These are phyloP conservation scores for Rhododendron simsii DNA, from an alignment of 148 eudicot species.

Conservation along the genomic window DNA sequence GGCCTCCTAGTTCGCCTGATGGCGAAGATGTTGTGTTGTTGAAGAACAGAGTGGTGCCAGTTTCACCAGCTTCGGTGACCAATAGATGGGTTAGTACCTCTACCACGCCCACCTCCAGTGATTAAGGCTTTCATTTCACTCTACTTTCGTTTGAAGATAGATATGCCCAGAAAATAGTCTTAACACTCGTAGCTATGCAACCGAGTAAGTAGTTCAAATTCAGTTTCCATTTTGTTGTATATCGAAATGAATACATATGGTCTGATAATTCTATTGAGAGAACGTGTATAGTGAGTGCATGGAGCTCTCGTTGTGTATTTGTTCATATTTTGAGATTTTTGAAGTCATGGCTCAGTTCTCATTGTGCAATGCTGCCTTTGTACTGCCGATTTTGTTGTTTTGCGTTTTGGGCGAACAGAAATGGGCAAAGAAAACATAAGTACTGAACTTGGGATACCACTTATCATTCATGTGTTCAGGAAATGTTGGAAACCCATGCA, in stretches of 20 bases:
- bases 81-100: neutral
- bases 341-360: neutral
- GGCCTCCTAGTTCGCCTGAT: conserved; percentile 21
- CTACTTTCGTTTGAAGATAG: neutral
- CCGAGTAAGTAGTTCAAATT: neutral
- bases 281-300: neutral
- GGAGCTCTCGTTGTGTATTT: neutral
- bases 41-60: conserved; percentile 16
- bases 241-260: neutral
- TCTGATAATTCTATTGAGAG: neutral
- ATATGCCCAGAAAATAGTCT: neutral
- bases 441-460: no score
- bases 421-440: no score
- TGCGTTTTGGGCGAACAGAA: no score
- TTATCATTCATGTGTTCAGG: no score
- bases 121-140: neutral
- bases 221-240: neutral
- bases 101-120: neutral
- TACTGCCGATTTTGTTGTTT: neutral
- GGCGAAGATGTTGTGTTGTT: conserved; percentile 32
- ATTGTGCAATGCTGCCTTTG: neutral
- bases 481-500: no score
- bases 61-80: neutral
- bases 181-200: neutral
- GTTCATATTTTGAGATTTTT: neutral